Base-by-base conservation (phyloP, 805 yeast species). In the Myxozyma neglecta region DNA sequence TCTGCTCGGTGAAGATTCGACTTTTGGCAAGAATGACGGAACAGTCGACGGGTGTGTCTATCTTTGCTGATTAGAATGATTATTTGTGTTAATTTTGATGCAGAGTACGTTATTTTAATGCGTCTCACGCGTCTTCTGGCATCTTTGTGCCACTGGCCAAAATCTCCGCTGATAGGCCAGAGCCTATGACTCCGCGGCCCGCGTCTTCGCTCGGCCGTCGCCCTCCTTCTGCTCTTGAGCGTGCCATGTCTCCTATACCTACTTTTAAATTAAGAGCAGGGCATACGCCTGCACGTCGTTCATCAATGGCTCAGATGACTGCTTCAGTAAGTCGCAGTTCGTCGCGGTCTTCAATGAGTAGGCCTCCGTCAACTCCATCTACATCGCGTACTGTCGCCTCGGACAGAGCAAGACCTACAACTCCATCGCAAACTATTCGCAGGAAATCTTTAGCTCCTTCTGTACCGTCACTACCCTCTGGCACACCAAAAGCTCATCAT, bases 1-100 rank as follows among this genome's bases (percentile, higher is more conserved):
- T 72, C 76, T 93, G 47, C 70, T 85, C n/a, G 92, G 89, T 1
- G 85, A 85, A 0, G 81, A 83, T 45, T 76, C 82, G 0, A 71
- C 77, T 5, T 78, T 83, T 57, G 99, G 99, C 24, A 89, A 90
- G 73, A 94, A 93, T 71, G 82, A 84, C 57, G 99, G 99, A n/a
- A 81, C 83, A 46, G 90, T 85, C 49, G 82, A 86, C 60, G 96
- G 96, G 66, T 62, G 49, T 8, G 24, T 14, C 20, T 8, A 18
- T 20, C n/a, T 47, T 13, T 53, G n/a, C 13, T 8, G 13, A 24
- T 47, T 36, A 20, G 6, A 18, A 7, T 32, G 18, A 16, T 37
- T 7, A 32, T 9, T 40, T 35, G 20, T 36, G 42, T 20, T 13
- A 6, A 20, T 20, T 37, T 39, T 36, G 36, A 18, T 42, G 11